Evolutionary conservation across 2,329 filamentous ascomycete species (phyloP).

Genomic region (Leptosphaerulina australis): DNA sequence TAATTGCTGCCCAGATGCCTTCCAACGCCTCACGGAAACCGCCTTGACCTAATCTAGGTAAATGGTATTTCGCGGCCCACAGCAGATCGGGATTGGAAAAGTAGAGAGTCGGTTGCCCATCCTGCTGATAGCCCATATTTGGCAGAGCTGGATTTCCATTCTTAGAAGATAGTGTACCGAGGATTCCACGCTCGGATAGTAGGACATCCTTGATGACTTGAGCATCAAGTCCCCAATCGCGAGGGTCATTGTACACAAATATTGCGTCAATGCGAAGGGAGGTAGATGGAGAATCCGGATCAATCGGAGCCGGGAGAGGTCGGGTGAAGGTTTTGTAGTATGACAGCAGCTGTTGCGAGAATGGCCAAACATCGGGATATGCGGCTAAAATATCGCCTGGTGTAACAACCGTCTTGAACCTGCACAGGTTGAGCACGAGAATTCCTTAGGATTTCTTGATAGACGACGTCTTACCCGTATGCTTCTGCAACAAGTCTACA

Average conservation of each 20-base stretch:
- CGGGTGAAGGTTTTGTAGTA: slow-evolving; percentile 66
- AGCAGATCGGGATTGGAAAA: slow-evolving; percentile 90
- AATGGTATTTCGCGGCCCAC: slow-evolving; percentile 84
- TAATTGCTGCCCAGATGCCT: slow-evolving; percentile 78
- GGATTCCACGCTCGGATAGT: slow-evolving; percentile 74
- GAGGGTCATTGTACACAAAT: slow-evolving; percentile 92
- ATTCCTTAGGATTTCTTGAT: background rate
- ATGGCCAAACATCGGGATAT: slow-evolving; percentile 81
- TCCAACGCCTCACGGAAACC: slow-evolving; percentile 83
- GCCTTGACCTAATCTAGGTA: slow-evolving; percentile 88
- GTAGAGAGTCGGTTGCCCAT: slow-evolving; percentile 79
- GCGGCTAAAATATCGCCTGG: slow-evolving; percentile 81
- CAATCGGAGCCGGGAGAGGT: slow-evolving; percentile 61
- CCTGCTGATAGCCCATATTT: slow-evolving; percentile 80
- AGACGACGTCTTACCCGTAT: slow-evolving; percentile 39
- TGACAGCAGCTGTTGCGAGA: slow-evolving; percentile 68
- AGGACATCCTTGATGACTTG: slow-evolving; percentile 85
- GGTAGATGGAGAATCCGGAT: slow-evolving; percentile 53
- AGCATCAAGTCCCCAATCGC: slow-evolving; percentile 92
- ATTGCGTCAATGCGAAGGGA: slow-evolving; percentile 84
- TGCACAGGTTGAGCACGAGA: slow-evolving; percentile 16
- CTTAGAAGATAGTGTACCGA: slow-evolving; percentile 77
- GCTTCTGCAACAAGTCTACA: slow-evolving; percentile 75
- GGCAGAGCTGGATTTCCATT: slow-evolving; percentile 70
- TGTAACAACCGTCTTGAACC: slow-evolving; percentile 73